phyloP scores from a whole-genome alignment of 73 alveolate species.

The Paramecium primaurelia region DNA sequence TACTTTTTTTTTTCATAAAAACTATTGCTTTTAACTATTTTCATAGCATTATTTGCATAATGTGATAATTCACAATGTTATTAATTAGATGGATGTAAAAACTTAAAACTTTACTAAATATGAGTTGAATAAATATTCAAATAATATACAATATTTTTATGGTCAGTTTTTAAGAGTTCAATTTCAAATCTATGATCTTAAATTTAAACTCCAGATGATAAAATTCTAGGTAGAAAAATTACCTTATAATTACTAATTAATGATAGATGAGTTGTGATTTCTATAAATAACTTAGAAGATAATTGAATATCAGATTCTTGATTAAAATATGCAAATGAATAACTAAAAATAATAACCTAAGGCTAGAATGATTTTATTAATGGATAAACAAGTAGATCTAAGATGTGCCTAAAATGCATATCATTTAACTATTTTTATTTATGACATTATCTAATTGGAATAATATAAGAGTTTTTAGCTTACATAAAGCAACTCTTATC shows the following conservation, averaged over 20 bases:
- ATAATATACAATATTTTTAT: neutral
- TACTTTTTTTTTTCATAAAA: slow-evolving; percentile 11
- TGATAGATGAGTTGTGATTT: slow-evolving; percentile 21
- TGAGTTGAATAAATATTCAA: neutral
- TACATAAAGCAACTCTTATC: neutral
- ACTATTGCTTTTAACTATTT: slow-evolving; percentile 34
- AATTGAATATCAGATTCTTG: slow-evolving; percentile 32
- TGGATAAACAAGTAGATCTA: slow-evolving; percentile 25
- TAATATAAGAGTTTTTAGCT: slow-evolving; percentile 25
- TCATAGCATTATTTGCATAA: slow-evolving; percentile 39
- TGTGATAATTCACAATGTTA: neutral
- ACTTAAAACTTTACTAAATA: neutral
- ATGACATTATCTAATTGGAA: neutral
- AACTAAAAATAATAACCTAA: slow-evolving; percentile 34
- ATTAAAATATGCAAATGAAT: slow-evolving; percentile 43
- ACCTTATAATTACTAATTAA: slow-evolving; percentile 19
- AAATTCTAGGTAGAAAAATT: slow-evolving; percentile 30
- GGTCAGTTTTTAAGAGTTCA: neutral
- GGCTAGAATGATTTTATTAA: slow-evolving; percentile 10
- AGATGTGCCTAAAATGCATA: slow-evolving; percentile 45
- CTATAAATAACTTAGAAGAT: slow-evolving; percentile 29
- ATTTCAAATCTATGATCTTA: neutral
- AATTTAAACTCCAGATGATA: neutral
- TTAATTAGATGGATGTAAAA: neutral
- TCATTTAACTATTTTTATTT: slow-evolving; percentile 11